phyloP scores from a whole-genome alignment of 2,329 filamentous ascomycete species.

The Phialocephala subalpina region DNA sequence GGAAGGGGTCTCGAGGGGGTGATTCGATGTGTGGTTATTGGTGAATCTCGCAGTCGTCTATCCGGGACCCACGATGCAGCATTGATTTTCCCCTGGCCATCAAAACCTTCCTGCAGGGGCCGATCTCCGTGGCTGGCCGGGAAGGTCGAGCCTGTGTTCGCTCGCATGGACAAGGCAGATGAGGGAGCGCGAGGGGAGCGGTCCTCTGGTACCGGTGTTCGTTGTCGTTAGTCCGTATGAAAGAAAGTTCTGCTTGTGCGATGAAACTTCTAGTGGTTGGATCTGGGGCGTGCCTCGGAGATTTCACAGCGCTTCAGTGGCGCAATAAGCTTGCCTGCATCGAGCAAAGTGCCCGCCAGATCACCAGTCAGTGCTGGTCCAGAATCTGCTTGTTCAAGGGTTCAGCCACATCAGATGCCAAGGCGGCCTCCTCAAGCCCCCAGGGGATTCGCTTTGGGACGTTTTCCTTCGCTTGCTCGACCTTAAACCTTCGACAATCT shows the following conservation, averaged over 20 bases:
- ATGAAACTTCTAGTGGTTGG: conserved; percentile 30
- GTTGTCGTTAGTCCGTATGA: background rate
- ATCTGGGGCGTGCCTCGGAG: conserved; percentile 22
- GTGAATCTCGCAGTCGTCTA: conserved; percentile 18
- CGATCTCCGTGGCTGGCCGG: background rate
- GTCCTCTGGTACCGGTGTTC: background rate
- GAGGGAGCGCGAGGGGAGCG: background rate
- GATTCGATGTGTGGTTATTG: conserved; percentile 15
- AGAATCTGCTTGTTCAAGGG: background rate
- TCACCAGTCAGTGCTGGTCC: conserved; percentile 7
- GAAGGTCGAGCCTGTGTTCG: background rate
- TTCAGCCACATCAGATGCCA: background rate
- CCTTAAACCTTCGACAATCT: background rate
- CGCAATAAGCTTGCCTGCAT: conserved; percentile 13
- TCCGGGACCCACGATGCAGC: conserved; percentile 24
- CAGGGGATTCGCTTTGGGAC: background rate
- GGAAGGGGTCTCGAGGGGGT: background rate
- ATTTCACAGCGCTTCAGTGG: conserved; percentile 21
- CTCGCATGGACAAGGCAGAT: conserved; percentile 3
- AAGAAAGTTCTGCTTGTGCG: conserved; percentile 18
- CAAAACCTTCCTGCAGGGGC: conserved; percentile 13
- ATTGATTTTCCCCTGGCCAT: conserved; percentile 29
- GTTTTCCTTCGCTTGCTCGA: background rate
- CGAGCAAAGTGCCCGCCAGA: conserved; percentile 18
- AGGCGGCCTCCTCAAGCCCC: background rate